Evolutionary conservation across 495 filamentous ascomycete species (phyloP).

Genomic region (Staphylotrichum longicolle): DNA sequence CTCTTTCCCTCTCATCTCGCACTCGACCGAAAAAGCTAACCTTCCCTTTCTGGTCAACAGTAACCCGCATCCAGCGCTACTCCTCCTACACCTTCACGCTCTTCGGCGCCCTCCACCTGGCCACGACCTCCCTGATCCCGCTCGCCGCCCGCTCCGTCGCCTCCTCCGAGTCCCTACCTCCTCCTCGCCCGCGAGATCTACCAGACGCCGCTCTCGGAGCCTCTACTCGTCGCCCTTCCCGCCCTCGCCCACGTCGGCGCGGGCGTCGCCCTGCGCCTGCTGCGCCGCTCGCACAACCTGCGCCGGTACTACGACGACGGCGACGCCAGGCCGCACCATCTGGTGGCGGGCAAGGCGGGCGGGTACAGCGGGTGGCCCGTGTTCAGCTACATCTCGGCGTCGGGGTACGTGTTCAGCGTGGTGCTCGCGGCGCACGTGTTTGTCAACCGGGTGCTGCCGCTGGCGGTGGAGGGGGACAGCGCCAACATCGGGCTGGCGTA

Average conservation of each 20-base stretch:
- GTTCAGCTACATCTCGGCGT: slow-evolving; percentile 59
- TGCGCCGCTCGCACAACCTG: slow-evolving; percentile 64
- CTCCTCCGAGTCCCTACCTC: slow-evolving; percentile 60
- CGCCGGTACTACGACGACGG: slow-evolving; percentile 61
- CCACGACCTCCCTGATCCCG: slow-evolving; percentile 75
- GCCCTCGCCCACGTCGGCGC: slow-evolving; percentile 59
- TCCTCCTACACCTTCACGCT: slow-evolving; percentile 81
- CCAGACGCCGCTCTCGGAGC: slow-evolving; percentile 69
- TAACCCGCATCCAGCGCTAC: slow-evolving; percentile 78
- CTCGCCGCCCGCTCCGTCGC: slow-evolving; percentile 55
- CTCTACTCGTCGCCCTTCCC: slow-evolving; percentile 60
- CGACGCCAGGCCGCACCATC: slow-evolving; percentile 6
- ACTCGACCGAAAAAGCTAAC: slow-evolving; percentile 6
- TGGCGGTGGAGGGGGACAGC: slow-evolving; percentile 75
- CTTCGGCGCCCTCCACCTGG: slow-evolving; percentile 74
- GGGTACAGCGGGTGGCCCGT: slow-evolving; percentile 60
- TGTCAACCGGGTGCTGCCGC: slow-evolving; percentile 68
- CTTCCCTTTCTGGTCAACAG: slow-evolving; percentile 41
- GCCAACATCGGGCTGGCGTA: slow-evolving; percentile 77
- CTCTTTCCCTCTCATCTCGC: slow-evolving; percentile 18
- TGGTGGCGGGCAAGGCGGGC: slow-evolving; percentile 2
- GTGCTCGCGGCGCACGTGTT: slow-evolving; percentile 66
- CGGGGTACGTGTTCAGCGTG: slow-evolving; percentile 65
- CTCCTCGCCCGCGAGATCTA: slow-evolving; percentile 72
- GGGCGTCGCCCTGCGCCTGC: slow-evolving; percentile 71